These are phyloP conservation scores for Penicillium sclerotiorum DNA, from an alignment of 2,329 filamentous ascomycete species.

Conservation along the genomic window DNA sequence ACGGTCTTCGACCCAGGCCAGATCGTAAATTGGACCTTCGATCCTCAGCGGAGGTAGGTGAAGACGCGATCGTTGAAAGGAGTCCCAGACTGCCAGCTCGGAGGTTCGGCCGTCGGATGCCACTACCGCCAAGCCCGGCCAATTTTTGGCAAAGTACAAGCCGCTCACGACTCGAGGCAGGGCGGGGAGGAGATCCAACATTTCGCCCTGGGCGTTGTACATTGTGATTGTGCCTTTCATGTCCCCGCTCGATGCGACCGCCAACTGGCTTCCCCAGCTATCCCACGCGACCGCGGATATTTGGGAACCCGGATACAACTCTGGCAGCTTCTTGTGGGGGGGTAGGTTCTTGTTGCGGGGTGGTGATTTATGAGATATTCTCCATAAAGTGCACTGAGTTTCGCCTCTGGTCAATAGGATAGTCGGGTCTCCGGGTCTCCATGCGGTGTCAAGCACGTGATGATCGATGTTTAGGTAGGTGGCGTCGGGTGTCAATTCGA, in stretches of 20 bases:
- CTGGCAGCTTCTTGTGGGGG: constrained; percentile 39
- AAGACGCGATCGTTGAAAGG: constrained; percentile 39
- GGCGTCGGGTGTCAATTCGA: constrained; percentile 50
- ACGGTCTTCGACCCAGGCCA: constrained; percentile 44
- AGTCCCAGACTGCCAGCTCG: constrained; percentile 49
- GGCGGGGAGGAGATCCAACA: constrained; percentile 49
- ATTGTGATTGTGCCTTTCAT: constrained; percentile 47
- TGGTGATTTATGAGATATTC: constrained; percentile 33
- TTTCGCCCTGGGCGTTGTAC: constrained; percentile 47
- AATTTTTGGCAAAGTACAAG: constrained; percentile 44
- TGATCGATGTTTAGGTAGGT: constrained; percentile 43
- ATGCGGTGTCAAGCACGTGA: constrained; percentile 46
- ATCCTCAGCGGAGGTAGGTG: constrained; percentile 40
- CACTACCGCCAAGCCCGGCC: constrained; percentile 45
- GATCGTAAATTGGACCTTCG: constrained; percentile 44
- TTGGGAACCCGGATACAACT: constrained; percentile 35
- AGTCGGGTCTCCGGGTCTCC: constrained; percentile 49
- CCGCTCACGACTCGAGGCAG: constrained; percentile 48
- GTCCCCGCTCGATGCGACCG: constrained; percentile 50
- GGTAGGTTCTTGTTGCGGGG: constrained; percentile 40
- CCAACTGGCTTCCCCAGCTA: constrained; percentile 46
- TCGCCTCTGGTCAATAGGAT: constrained; percentile 47
- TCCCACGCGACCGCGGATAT: constrained; percentile 53
- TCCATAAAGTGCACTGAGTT: constrained; percentile 50
- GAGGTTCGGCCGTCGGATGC: constrained; percentile 46